Percentiles rank a stretch among this genome's conserved stretches.
phyloP scores from a whole-genome alignment of 2,329 filamentous ascomycete species.

The Teratosphaeria destructans region DNA sequence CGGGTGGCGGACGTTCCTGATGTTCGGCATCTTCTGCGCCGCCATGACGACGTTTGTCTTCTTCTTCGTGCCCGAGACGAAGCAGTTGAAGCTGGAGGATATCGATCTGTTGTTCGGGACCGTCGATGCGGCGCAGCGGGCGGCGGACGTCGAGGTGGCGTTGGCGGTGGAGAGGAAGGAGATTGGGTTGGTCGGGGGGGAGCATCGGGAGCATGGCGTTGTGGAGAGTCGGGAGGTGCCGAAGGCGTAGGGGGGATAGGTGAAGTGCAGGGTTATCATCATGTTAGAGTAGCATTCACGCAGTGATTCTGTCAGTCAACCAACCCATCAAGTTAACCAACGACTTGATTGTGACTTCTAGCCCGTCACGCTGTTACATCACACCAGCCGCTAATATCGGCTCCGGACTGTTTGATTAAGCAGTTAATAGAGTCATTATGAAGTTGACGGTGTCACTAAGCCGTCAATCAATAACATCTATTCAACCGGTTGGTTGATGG shows the following conservation, averaged over 20 bases:
- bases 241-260: not conserved
- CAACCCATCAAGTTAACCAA: no score
- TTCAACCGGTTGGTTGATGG: no score
- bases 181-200: not conserved
- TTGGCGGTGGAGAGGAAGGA: not conserved
- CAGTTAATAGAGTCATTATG: no score
- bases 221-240: not conserved
- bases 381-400: no score
- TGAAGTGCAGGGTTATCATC: not conserved
- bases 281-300: not conserved
- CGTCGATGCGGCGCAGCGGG: slow-evolving; percentile 27
- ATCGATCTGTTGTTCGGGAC: slow-evolving; percentile 30
- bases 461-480: no score
- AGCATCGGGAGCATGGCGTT: not conserved
- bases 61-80: slow-evolving; percentile 18
- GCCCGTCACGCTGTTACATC: no score
- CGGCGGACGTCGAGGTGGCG: not conserved
- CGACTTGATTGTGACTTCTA: no score
- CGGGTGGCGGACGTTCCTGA: slow-evolving; percentile 30
- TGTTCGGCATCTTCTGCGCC: slow-evolving; percentile 30
- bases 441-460: no score
- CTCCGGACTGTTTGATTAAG: no score
- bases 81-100: slow-evolving; percentile 11
- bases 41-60: slow-evolving; percentile 25
- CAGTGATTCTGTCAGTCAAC: no score